Evolutionary conservation across 2,329 filamentous ascomycete genomes (phyloP), one percentile per base, ranked within the genome.

Genomic region (Botryosphaeria agaves): DNA sequence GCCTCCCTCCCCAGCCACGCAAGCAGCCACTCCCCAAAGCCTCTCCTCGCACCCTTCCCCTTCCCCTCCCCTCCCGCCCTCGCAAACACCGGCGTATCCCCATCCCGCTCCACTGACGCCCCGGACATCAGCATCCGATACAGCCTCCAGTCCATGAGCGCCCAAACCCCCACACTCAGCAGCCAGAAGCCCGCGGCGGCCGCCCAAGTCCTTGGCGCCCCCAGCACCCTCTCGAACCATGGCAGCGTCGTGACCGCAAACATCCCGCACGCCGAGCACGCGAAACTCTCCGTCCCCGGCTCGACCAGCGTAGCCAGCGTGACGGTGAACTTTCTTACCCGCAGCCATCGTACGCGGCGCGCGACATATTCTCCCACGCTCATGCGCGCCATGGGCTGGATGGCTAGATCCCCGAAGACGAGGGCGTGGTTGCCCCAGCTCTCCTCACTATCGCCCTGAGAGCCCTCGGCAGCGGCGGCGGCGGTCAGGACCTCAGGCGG

Each of bases 301-400:
- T 98, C 89, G 3, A 94, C 81, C 1, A 94, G 59, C 0, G 91
- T 95, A 0, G 89, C 91, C 0, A 78, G 62, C 2, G 82, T 66
- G 9, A 98, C 89, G 0, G 87, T 94, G 60, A 83, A 95, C 52
- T 98, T 98, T 27, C 89, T 67, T 1, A 93, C 91, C 5, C 89
- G 72, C 15, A 95, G 61, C 89, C 89, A 98, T 30, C 89, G 70
- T 3, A 85, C 76, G 15, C 89, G 69, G 8, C 89, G 74, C 4
- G 76, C 78, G 27, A 81, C 66, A 47, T 93, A 95, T 17, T 80
- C 75, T 3, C 51, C 47, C 1, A 93, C 63, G 2, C 77, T 75
- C 69, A 92, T 91, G 40, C 72, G 70, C 3, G 76, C 72, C 56
- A 92, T 80, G 21, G 91, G 91, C 48, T 98, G 89, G 34, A 95